Percentiles rank a stretch among this genome's conserved stretches.
phyloP scores from a whole-genome alignment of 331 rosid species.

The Phaseolus coccineus region DNA sequence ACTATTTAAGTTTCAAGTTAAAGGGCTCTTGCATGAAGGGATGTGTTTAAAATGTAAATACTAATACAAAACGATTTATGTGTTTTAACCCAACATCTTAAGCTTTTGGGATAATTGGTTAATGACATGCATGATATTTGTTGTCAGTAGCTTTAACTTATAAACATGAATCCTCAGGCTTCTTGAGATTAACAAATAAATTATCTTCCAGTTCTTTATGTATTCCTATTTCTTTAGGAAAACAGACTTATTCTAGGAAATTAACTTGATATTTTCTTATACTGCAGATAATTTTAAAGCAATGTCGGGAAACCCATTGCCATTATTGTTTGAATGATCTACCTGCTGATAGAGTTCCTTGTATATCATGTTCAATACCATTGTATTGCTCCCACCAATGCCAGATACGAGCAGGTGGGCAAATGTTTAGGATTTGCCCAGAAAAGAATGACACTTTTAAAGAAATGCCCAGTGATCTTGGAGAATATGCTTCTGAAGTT shows the following conservation, averaged over 20 bases:
- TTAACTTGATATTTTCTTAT: constrained; percentile 16
- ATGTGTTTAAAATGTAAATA: background rate
- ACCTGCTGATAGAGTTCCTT: constrained; percentile 80
- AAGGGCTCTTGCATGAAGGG: background rate
- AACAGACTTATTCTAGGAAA: constrained; percentile 25
- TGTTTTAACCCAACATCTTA: background rate
- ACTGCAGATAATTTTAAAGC: constrained; percentile 75
- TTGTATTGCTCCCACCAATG: constrained; percentile 79
- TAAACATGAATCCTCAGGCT: constrained; percentile 24
- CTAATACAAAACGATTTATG: background rate
- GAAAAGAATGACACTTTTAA: constrained; percentile 47
- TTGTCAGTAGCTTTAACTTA: background rate
- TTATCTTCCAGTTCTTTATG: background rate
- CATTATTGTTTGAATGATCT: constrained; percentile 91
- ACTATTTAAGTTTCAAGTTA: background rate
- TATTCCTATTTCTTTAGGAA: constrained; percentile 20
- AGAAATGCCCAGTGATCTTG: constrained; percentile 58
- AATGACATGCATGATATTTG: constrained; percentile 8
- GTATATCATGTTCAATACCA: constrained; percentile 83
- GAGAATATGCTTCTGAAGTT: constrained; percentile 57
- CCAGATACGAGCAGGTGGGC: constrained; percentile 76
- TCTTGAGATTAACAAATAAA: constrained; percentile 1
- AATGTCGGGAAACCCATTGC: constrained; percentile 85
- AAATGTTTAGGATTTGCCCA: constrained; percentile 39
- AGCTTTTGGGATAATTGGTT: constrained; percentile 6